A percentile compares a stretch with the other conserved stretches of the same genome.
Evolutionary conservation across 768 basidiomycete genomes (phyloP).

Genomic region (Suillus luteus): DNA sequence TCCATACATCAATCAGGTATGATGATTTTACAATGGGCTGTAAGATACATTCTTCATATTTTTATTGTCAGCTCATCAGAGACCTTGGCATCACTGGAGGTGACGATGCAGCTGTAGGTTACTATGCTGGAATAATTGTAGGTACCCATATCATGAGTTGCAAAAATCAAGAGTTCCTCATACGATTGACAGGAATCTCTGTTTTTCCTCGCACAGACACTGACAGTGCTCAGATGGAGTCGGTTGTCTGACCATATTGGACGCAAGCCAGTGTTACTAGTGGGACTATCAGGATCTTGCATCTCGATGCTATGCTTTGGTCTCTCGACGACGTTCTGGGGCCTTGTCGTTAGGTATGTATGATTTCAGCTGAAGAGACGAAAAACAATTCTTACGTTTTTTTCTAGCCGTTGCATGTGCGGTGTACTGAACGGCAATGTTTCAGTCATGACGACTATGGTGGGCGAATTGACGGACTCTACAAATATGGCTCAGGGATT

Average conservation of each 20-base stretch:
- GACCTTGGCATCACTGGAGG: slow-evolving; percentile 7
- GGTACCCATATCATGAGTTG: slow-evolving; percentile 14
- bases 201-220: slow-evolving; percentile 74
- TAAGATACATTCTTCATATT: not conserved
- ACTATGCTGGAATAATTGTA: slow-evolving; percentile 74
- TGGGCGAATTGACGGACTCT: slow-evolving; percentile 59
- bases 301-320: slow-evolving; percentile 74
- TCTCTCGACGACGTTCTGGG: slow-evolving; percentile 66
- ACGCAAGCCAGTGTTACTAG: slow-evolving; percentile 71
- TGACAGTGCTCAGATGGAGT: slow-evolving; percentile 74
- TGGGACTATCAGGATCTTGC: slow-evolving; percentile 61
- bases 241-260: slow-evolving; percentile 69
- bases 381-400: not conserved
- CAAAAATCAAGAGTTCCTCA: not conserved
- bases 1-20: slow-evolving; percentile 51
- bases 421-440: slow-evolving; percentile 42
- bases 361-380: not conserved
- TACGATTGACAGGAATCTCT: slow-evolving; percentile 58
- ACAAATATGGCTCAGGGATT: slow-evolving; percentile 39
- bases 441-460: slow-evolving; percentile 69
- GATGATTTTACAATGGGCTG: not conserved
- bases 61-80: slow-evolving; percentile 5
- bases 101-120: slow-evolving; percentile 46
- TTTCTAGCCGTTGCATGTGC: slow-evolving; percentile 30
- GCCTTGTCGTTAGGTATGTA: slow-evolving; percentile 48